Base-by-base conservation (phyloP, 2,329 filamentous ascomycete genomes). In the Colletotrichum sp. region DNA sequence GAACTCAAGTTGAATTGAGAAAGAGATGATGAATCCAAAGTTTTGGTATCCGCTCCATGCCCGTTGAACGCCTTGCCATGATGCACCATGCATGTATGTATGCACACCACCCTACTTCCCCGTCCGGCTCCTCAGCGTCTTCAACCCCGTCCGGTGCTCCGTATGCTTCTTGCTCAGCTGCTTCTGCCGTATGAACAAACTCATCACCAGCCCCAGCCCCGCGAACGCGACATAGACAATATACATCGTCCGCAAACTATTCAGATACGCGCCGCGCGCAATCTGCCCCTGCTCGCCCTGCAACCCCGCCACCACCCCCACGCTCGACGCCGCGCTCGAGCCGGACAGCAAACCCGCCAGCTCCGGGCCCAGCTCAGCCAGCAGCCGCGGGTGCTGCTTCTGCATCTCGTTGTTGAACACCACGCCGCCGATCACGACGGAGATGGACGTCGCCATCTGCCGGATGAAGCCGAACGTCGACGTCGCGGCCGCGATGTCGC, bases 401-500 rank as follows among this genome's bases (percentile, higher is more conserved):
- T 85, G 80, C 85, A 87, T 87, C 52, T 80, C 78, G 77, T 86
- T 86, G 71, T 86, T 83, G 78, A 82, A 81, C 6, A 82, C 75
- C 34, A 81, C 80, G 30, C 79, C 90, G 70, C 91, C 91, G 34
- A 92, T 82, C 28, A 93, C 91, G 73, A 93, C 87, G 12, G 90
- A 90, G 28, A 92, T 86, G 57, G 90, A 86, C 0, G 90, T 90
- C 5, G 89, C 87, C 43, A 93, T 84, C 79, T 91, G 90, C 30
- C 92, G 88, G 55, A 91, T 82, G 80, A 93, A 93, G 13, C 87
- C 85, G 80, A 92, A 92, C 4, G 91, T 92, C 0, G 91, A 89
- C 1, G 92, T 93, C 16, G 91, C 92, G 3, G 90, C 89, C 3
- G 92, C 92, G 68, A 93, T 90, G 72, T 94, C 92, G 13, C 87